A percentile compares a stretch with the other conserved stretches of the same genome.
Evolutionary conservation across 1,139 yeast species (phyloP).

Genomic region (Geotrichum macrosporum): DNA sequence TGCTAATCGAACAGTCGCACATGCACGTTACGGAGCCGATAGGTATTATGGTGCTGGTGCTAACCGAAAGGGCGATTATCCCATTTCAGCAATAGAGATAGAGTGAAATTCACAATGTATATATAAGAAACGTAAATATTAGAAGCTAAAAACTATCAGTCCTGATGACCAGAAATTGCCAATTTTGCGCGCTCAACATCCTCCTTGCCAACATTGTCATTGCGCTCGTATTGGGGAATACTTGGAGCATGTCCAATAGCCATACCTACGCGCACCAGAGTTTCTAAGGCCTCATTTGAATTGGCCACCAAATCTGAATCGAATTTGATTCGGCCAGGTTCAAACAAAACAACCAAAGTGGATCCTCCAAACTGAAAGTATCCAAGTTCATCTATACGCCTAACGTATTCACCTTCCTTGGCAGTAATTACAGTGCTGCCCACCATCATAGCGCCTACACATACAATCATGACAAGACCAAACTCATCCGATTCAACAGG

Average conservation of each 20-base stretch:
- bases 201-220: conserved; percentile 24
- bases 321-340: conserved; percentile 46
- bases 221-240: conserved; percentile 27
- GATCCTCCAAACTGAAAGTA: conserved; percentile 96
- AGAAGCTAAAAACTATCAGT: no score
- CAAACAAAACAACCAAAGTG: conserved; percentile 63
- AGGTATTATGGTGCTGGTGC: conserved; percentile 45
- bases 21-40: conserved; percentile 49
- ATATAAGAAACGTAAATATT: no score
- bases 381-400: conserved; percentile 81
- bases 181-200: conserved; percentile 29
- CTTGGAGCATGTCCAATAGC: conserved; percentile 67
- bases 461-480: conserved; percentile 71
- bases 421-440: conserved; percentile 79
- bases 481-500: conserved; percentile 70
- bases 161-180: conserved; percentile 26
- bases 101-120: no score
- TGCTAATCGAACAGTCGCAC: conserved; percentile 42
- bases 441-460: conserved; percentile 99
- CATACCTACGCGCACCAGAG: conserved; percentile 84
- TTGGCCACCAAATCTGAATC: conserved; percentile 72
- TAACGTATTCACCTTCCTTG: conserved; percentile 53
- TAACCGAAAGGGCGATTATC: conserved; percentile 43
- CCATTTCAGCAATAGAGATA: conserved; percentile 23
- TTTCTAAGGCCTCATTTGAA: conserved; percentile 68